phyloP scores from a whole-genome alignment of 2,329 filamentous ascomycete genomes.

The Fusarium duplospermum region DNA sequence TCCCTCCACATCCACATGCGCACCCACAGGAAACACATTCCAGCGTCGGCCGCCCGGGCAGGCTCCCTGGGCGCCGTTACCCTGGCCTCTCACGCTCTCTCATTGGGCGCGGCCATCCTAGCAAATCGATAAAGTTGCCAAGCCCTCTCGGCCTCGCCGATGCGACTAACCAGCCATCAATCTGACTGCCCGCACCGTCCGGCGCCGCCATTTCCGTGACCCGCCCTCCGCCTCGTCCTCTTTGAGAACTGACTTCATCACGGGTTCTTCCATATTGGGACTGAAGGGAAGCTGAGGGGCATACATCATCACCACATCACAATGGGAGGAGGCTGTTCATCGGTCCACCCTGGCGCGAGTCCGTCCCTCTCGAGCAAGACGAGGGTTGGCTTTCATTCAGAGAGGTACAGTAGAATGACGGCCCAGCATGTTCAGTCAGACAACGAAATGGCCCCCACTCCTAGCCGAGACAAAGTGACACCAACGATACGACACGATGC shows the following conservation, averaged over 20 bases:
- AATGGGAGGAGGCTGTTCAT: background rate
- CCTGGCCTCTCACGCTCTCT: conserved; percentile 13
- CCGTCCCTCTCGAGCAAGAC: background rate
- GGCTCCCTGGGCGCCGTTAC: conserved; percentile 18
- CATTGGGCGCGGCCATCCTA: conserved; percentile 25
- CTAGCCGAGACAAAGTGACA: conserved; percentile 22
- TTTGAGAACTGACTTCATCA: conserved; percentile 35
- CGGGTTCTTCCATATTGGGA: conserved; percentile 22
- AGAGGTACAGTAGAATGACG: background rate
- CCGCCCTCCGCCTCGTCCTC: conserved; percentile 31
- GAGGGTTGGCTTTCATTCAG: background rate
- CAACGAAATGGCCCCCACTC: conserved; percentile 12
- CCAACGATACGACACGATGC: conserved; percentile 11
- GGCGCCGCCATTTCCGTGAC: conserved; percentile 30
- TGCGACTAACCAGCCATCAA: conserved; percentile 36
- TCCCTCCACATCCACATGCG: conserved; percentile 23
- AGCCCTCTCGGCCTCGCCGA: conserved; percentile 44
- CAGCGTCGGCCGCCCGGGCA: conserved; percentile 40
- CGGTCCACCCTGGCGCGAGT: conserved; percentile 1
- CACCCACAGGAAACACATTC: conserved; percentile 36
- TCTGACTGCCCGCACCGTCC: conserved; percentile 28
- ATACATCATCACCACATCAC: conserved; percentile 20
- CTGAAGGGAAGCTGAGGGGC: conserved; percentile 3
- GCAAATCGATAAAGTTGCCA: conserved; percentile 41
- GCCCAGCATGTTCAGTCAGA: background rate